These are phyloP conservation scores for Nigrospora osmanthi DNA, from an alignment of 2,329 filamentous ascomycete species.

Conservation along the genomic window DNA sequence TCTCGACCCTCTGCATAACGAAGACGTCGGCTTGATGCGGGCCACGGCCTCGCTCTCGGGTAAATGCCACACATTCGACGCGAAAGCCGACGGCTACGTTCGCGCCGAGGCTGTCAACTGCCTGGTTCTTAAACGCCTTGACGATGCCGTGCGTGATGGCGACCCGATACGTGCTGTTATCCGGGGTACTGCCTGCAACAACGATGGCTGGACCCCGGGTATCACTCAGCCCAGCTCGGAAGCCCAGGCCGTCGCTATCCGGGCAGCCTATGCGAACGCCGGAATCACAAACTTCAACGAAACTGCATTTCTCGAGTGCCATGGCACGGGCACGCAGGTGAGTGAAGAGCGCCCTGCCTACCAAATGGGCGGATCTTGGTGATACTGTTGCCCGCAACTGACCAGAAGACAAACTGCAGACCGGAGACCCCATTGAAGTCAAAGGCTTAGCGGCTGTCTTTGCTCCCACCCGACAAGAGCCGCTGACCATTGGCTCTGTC, in stretches of 20 bases:
- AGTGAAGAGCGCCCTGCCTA: too few species aligned
- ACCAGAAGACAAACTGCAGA: too few species aligned
- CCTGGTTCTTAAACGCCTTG: constrained; percentile 4
- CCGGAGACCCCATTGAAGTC: constrained; percentile 30
- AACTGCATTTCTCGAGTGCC: constrained; percentile 11
- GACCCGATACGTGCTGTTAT: constrained; percentile 5
- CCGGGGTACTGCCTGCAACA: not conserved
- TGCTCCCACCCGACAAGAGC: not conserved
- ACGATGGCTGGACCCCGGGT: not conserved
- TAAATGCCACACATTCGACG: constrained; percentile 5
- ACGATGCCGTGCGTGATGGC: constrained; percentile 5
- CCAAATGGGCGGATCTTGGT: too few species aligned
- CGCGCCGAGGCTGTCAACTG: constrained; percentile 4
- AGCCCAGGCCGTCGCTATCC: constrained; percentile 13
- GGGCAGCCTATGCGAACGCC: constrained; percentile 10
- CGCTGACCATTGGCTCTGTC: constrained; percentile 10
- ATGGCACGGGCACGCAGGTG: constrained; percentile 28
- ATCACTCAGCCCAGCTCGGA: constrained; percentile 1
- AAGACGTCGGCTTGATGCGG: not conserved
- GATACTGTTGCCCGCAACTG: too few species aligned
- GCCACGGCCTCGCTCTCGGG: not conserved
- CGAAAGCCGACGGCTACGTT: constrained; percentile 4
- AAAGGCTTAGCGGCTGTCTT: constrained; percentile 16
- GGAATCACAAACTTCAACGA: constrained; percentile 6
- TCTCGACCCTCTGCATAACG: not conserved